Percentiles rank a stretch among this genome's conserved stretches.
Evolutionary conservation across 352 stramenopile genomes (phyloP).

Genomic region (Bremia lactucae): DNA sequence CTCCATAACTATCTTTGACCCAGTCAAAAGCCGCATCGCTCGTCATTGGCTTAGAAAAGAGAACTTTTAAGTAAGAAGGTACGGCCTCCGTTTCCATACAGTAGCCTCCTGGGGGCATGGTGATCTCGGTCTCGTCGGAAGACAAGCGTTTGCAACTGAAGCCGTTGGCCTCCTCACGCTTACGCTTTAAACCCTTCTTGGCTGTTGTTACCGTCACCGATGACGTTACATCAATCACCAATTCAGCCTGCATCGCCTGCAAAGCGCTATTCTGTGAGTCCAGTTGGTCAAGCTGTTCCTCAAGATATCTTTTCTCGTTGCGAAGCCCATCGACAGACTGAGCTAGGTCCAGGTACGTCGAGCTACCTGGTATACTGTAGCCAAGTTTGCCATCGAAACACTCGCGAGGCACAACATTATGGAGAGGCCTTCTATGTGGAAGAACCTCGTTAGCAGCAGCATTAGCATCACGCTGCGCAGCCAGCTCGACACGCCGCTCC

Average conservation of each 20-base stretch:
- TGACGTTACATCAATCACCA: conserved; percentile 12
- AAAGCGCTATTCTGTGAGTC: conserved; percentile 35
- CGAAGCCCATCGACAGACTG: conserved; percentile 23
- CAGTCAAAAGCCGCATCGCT: conserved; percentile 32
- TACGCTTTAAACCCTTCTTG: conserved; percentile 26
- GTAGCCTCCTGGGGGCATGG: conserved; percentile 20
- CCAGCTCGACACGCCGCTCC: conserved; percentile 15
- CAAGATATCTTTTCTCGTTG: conserved; percentile 29
- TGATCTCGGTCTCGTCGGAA: conserved; percentile 3
- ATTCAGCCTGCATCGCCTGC: conserved; percentile 28
- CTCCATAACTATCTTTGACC: conserved; percentile 36
- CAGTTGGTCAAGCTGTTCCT: conserved; percentile 31
- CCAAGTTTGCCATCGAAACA: conserved; percentile 10
- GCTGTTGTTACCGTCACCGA: conserved; percentile 1
- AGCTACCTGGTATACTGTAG: conserved; percentile 15
- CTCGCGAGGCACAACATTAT: conserved; percentile 15
- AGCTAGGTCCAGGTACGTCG: conserved; percentile 27
- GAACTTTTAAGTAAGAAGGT: conserved; percentile 26
- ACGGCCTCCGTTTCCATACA: conserved; percentile 30
- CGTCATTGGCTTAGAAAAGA: conserved; percentile 27
- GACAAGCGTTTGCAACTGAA: conserved; percentile 10
- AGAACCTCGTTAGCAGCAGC: conserved; percentile 11
- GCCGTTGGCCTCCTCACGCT: conserved; percentile 12
- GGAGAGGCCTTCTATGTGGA: conserved; percentile 10
- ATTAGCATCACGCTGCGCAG: conserved; percentile 12